phyloP scores from a whole-genome alignment of 441 rosid species.

The Gossypium gossypioides region DNA sequence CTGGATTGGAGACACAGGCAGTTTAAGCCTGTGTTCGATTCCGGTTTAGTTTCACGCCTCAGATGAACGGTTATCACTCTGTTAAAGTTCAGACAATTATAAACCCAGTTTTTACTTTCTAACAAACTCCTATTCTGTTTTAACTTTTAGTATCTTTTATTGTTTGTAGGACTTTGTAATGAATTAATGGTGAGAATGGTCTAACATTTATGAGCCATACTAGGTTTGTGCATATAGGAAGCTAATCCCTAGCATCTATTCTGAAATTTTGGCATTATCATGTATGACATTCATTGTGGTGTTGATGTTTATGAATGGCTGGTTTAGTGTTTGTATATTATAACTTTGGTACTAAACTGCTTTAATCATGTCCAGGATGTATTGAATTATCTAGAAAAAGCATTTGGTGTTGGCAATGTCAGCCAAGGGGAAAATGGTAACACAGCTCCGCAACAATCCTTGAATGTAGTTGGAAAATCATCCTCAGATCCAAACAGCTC shows the following conservation, averaged over 20 bases:
- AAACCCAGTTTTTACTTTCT: background rate
- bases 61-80: background rate
- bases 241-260: background rate
- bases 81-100: background rate
- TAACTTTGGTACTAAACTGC: background rate
- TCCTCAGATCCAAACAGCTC: slow-evolving; percentile 53
- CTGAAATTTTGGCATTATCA: background rate
- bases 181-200: slow-evolving; percentile 4
- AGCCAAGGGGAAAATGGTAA: slow-evolving; percentile 65
- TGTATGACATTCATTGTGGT: background rate
- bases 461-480: slow-evolving; percentile 48
- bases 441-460: slow-evolving; percentile 42
- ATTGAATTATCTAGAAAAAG: slow-evolving; percentile 58
- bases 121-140: background rate
- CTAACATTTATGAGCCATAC: background rate
- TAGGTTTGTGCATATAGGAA: background rate
- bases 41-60: background rate
- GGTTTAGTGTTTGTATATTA: background rate
- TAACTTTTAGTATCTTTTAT: background rate
- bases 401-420: slow-evolving; percentile 50
- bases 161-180: background rate
- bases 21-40: background rate
- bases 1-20: background rate
- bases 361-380: slow-evolving; percentile 50
- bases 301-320: background rate